Percentiles rank a stretch among this genome's conserved stretches.
These are phyloP conservation scores for Meira miltonrushii DNA, from an alignment of 1,284 basidiomycete genomes.

Conservation along the genomic window DNA sequence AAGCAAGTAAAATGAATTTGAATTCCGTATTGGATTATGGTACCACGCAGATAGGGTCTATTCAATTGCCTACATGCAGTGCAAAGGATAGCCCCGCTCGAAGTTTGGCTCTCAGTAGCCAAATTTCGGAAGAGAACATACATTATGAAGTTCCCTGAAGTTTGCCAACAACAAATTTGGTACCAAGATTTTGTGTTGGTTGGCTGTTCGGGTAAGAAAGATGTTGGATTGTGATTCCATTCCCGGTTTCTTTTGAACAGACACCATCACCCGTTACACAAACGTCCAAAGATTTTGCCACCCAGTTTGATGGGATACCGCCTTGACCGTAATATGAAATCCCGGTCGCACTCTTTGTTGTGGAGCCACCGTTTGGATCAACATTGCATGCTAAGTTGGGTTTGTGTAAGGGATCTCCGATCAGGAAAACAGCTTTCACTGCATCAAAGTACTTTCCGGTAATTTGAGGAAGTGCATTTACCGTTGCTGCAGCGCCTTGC, in stretches of 20 bases:
- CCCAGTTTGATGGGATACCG: slow-evolving; percentile 34
- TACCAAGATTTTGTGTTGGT: slow-evolving; percentile 31
- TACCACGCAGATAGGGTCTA: too few relatives aligned
- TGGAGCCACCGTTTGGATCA: slow-evolving; percentile 39
- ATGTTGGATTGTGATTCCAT: slow-evolving; percentile 39
- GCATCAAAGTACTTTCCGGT: slow-evolving; percentile 29
- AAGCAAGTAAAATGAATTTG: too few relatives aligned
- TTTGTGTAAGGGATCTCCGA: slow-evolving; percentile 47
- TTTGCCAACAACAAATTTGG: slow-evolving; percentile 20
- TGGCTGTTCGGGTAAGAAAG: slow-evolving; percentile 28
- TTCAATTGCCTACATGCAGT: too few relatives aligned
- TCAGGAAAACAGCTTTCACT: slow-evolving; percentile 47
- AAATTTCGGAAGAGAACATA: too few relatives aligned
- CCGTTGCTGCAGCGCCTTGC: slow-evolving; percentile 43
- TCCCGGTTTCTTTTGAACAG: slow-evolving; percentile 32
- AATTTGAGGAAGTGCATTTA: slow-evolving; percentile 34
- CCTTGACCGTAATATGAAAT: slow-evolving; percentile 15
- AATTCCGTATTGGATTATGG: too few relatives aligned
- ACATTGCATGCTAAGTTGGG: slow-evolving; percentile 44
- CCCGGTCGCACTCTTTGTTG: slow-evolving; percentile 27
- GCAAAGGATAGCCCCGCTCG: too few relatives aligned
- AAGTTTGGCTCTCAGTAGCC: too few relatives aligned
- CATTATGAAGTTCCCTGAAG: neutral
- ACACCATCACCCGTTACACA: slow-evolving; percentile 45
- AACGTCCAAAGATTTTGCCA: slow-evolving; percentile 46